Conservation (phyloP, 352 stramenopile genomes). For the Phytophthora foliorum region DNA sequence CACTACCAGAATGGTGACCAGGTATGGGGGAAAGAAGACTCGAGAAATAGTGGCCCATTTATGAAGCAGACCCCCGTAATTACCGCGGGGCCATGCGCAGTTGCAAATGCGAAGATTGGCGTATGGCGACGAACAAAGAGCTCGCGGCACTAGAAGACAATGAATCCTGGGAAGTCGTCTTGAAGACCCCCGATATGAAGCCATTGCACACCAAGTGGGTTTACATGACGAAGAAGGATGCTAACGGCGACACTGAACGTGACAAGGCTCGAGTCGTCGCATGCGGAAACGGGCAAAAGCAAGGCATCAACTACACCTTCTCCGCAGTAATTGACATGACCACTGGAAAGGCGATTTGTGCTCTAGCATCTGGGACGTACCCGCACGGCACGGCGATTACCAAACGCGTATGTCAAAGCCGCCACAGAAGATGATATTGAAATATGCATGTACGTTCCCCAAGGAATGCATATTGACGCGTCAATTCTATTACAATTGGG, state of each 20-base stretch:
- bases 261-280: constrained; percentile 28
- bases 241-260: constrained; percentile 2
- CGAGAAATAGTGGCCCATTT: too few species aligned
- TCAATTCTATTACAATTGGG: background rate
- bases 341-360: constrained; percentile 27
- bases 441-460: constrained; percentile 33
- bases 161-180: background rate
- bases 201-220: constrained; percentile 35
- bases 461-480: constrained; percentile 14
- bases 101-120: background rate
- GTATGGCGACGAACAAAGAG: background rate
- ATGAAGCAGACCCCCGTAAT: background rate
- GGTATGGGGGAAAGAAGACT: too few species aligned
- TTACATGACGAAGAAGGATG: constrained; percentile 26
- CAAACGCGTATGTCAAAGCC: constrained; percentile 40
- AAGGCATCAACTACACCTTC: constrained; percentile 25
- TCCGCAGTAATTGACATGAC: constrained; percentile 35
- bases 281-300: constrained; percentile 28
- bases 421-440: constrained; percentile 18
- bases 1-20: too few species aligned
- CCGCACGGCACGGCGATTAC: constrained; percentile 31
- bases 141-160: constrained; percentile 14
- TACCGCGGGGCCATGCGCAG: constrained; percentile 16
- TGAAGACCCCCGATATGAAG: background rate
- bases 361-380: constrained; percentile 21